Evolutionary conservation across 306 rosid genomes (phyloP).

Genomic region (Psophocarpus tetragonolobus): DNA sequence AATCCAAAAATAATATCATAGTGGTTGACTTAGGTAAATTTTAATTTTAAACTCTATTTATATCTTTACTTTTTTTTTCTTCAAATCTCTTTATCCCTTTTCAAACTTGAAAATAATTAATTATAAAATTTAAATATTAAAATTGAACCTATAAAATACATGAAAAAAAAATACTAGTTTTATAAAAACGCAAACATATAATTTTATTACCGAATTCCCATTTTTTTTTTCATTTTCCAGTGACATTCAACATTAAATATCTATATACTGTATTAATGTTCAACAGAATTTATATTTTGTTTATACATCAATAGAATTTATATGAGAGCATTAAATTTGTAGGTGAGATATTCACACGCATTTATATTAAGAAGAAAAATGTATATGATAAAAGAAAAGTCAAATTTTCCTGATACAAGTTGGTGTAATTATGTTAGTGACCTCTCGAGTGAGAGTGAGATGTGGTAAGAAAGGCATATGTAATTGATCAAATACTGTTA

Average conservation of each 20-base stretch:
- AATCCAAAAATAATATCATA: no score
- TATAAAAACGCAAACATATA: no score
- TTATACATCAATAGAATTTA: not conserved
- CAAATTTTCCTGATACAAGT: not conserved
- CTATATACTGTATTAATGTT: no score
- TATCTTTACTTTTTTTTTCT: no score
- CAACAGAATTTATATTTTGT: not conserved
- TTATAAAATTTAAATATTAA: no score
- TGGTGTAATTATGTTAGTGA: not conserved
- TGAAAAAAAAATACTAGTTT: no score
- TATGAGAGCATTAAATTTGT: not conserved
- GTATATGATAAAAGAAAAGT: not conserved
- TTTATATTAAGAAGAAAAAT: not conserved
- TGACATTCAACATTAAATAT: not conserved
- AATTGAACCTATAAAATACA: no score
- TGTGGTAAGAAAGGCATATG: constrained; percentile 5
- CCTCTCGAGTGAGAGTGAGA: constrained; percentile 6
- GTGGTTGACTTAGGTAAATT: no score
- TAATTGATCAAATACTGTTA: not conserved
- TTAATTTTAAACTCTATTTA: no score
- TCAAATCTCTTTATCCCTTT: no score
- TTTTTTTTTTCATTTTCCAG: not conserved
- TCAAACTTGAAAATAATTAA: no score
- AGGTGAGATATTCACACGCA: not conserved
- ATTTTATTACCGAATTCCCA: not conserved